Base-by-base conservation (phyloP, 1,139 yeast species). In the Lodderomyces margitis region DNA sequence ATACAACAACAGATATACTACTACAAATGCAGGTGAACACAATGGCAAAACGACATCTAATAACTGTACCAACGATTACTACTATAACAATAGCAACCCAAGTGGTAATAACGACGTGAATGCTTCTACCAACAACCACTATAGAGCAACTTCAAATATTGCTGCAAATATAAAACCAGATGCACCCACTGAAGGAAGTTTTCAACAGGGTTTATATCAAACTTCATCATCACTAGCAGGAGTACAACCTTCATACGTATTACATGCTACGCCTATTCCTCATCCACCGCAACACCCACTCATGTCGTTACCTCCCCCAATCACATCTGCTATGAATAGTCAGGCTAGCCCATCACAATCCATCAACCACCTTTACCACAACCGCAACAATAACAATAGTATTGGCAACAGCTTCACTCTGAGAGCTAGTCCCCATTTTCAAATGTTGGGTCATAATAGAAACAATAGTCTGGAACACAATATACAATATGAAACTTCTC, bases 291-390 rank as follows among this genome's bases (percentile, higher is more conserved):
- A 19, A 9, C 40, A 37, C n/a, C 23, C 40, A 21, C 20, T 37
- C n/a, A 37, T 37, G 40, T 37, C 40, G 3, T 30, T 37, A 31
- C 40, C 40, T 6, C 40, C 40, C 12, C 40, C 40, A 20, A 31
- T 37, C 7, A 37, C 40, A 9, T 31, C 40, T 14, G 40, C 40
- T 15, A 37, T 37, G 40, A 37, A 37, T 31, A 30, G 40, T 24
- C 35, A 37, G 20, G 30, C 20, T 17, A 37, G 25, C 2, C 36
- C 35, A 14, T 31, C 36, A 17, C 35, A 14, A 9, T 9, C 2
- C 32, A 11, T n/a, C 15, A 7, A 23, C 12, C 6, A 20, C 35
- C 21, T 21, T 27, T 14, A 28, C 25, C 2, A 19, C 40, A 17
- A 25, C 38, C 24, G 16, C 14, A 21, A 14, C 40, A 20, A 21